Evolutionary conservation across 2,329 filamentous ascomycete species (phyloP), one percentile per base, ranked within the genome.

Genomic region (Helotiales sp.): DNA sequence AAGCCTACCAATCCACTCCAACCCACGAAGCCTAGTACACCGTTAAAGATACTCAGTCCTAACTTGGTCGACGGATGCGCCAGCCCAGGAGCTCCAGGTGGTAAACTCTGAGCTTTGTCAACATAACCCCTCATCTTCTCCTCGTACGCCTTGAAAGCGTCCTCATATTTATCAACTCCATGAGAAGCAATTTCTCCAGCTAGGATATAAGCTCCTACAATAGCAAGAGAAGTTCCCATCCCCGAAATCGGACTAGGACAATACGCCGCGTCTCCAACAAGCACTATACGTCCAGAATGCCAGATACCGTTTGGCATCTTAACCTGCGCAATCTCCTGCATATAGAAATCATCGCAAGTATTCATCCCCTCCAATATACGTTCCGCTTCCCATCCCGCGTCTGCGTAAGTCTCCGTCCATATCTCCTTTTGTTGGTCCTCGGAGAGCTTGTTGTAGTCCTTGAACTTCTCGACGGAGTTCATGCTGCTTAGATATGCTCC

Each of bases 221-320:
- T 64, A 0, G 77, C 76, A 0, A 73, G 63, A 1, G 77, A 78
- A 0, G 80, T 83, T 0, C 82, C 82, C 71, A 79, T 76, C 0
- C 82, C 83, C 0, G 77, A 79, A 3, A 78, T 59, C 0, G 77
- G 74, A 0, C 76, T 74, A 0, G 81, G 79, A 71, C 81, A 1
- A 81, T 80, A 63, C 84, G 82, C 1, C 78, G 84, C 80, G 60
- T 87, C 83, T 0, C 83, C 83, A 0, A 85, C 52, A 0, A 84
- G 70, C 1, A 74, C 76, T 2, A 83, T 74, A 0, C 81, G 76
- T 0, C 79, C 77, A 0, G 70, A 70, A 3, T 70, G 76, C 76
- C 76, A 79, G 2, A 58, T n/a, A n/a, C n/a, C n/a, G n/a, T n/a
- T 58, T 0, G 74, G 66, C 53, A 79, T 58, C 40, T 75, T 76